Conservation (phyloP, 331 rosid species). For the Pyrus hybrid region DNA sequence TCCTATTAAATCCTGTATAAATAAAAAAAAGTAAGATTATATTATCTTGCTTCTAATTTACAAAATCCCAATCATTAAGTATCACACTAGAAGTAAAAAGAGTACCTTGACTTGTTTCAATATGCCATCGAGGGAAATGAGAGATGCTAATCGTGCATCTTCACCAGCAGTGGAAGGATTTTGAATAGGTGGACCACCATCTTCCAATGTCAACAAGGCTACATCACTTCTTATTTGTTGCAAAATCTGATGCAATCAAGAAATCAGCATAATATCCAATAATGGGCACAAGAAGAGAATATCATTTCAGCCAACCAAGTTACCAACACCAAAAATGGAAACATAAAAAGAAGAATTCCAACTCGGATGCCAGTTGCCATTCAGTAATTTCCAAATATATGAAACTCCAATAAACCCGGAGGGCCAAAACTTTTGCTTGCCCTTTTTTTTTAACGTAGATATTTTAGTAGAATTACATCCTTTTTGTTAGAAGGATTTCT, state of each 20-base stretch:
- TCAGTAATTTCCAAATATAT: no score
- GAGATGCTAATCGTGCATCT: constrained; percentile 95
- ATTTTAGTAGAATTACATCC: not conserved
- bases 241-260: constrained; percentile 49
- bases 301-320: not conserved
- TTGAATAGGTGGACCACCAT: constrained; percentile 66
- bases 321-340: not conserved
- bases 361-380: not conserved
- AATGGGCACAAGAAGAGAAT: not conserved
- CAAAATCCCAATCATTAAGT: not conserved
- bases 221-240: constrained; percentile 89
- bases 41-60: not conserved
- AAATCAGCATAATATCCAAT: constrained; percentile 7
- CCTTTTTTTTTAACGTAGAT: no score
- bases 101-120: constrained; percentile 85
- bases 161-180: constrained; percentile 94
- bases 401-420: not conserved
- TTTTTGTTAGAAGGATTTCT: not conserved
- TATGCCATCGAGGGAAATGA: constrained; percentile 88
- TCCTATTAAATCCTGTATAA: constrained; percentile 56
- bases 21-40: not conserved
- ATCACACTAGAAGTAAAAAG: constrained; percentile 1
- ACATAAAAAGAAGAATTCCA: not conserved
- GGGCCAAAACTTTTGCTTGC: no score
- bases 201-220: constrained; percentile 75